Conservation (phyloP, 371 early-diverging fungal species). For the Mucor saturninus region DNA sequence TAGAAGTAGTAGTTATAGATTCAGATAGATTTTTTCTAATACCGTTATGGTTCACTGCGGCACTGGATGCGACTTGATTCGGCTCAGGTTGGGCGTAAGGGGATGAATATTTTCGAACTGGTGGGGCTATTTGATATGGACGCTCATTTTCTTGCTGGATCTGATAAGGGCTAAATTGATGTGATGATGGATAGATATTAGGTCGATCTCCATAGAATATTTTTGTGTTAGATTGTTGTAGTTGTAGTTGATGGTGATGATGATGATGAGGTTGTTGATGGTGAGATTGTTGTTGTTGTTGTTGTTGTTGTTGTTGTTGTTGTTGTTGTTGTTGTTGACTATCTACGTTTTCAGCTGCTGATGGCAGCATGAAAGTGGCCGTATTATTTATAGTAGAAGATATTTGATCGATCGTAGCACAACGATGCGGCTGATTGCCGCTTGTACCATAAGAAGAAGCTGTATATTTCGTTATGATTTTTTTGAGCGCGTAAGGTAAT, state of each 20-base stretch:
- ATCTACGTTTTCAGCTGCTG: too few species aligned
- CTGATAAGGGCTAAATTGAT: neutral
- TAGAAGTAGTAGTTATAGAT: neutral
- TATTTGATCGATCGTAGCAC: conserved; percentile 6
- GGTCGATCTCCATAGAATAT: conserved; percentile 2
- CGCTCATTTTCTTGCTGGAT: neutral
- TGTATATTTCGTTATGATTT: conserved; percentile 73
- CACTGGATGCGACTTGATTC: neutral
- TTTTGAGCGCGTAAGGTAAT: conserved; percentile 67
- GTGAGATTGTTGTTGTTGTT: neutral
- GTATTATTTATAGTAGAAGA: neutral
- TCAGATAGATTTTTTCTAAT: neutral
- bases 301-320: neutral
- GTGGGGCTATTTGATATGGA: neutral
- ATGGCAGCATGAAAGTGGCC: neutral
- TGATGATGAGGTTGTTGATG: neutral
- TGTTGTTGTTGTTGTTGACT: neutral
- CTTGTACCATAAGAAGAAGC: conserved; percentile 29
- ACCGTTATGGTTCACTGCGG: neutral
- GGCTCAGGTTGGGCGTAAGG: neutral
- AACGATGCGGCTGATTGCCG: neutral
- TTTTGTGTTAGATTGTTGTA: neutral
- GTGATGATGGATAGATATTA: conserved; percentile 5
- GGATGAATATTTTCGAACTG: neutral
- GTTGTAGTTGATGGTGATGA: neutral